Base-by-base conservation (phyloP, 306 rosid species). In the Sechiopsis laciniata region DNA sequence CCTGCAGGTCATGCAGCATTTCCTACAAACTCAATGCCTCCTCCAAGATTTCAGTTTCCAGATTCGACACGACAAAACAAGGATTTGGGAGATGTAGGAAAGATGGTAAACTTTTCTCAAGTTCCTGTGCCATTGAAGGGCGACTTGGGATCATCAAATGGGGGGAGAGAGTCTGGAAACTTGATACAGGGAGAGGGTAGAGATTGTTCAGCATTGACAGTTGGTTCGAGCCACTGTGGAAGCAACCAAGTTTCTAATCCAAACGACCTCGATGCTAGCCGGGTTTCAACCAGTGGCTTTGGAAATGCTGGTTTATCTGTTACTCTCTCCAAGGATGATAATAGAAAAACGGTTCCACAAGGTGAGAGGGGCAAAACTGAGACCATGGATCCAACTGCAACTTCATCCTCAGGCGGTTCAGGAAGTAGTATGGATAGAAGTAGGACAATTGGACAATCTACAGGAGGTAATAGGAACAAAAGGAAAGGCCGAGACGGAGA, bases 341-440 rank as follows among this genome's bases (percentile, higher is more conserved):
- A 77, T 55, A 85, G 73, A 72, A 80, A 78, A 73, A 66, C 62
- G 75, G 19, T 66, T 74, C 76, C 79, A 42, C 73, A 45, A 72
- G 79, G 75, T 62, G 88, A 76, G 71, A 76, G 82, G 16, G 84
- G 81, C 46, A 87, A 83, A 73, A 78, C 80, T 14, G 90, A 84
- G 70, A 83, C 84, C 35, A 71, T 73, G 35, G 91, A 89, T 53
- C 85, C 91, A 70, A 80, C 89, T 17, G 46, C 59, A 20, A 81
- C 94, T 76, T 87, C 91, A 2, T 87, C 97, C 51, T 91, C 96
- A 0, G 97, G 88, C 17, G 94, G 88, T 46, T 91, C 91, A 17
- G 97, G 87, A 13, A 79, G 91, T 75, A 89, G 92, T 82, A 82
- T 82, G 71, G 90, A 82, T 65, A 70, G 74, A 70, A 70, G 48